A percentile compares a stretch with the other conserved stretches of the same genome.
Evolutionary conservation across 2,329 filamentous ascomycete species (phyloP).

Genomic region (Colletotrichum endophyticum): DNA sequence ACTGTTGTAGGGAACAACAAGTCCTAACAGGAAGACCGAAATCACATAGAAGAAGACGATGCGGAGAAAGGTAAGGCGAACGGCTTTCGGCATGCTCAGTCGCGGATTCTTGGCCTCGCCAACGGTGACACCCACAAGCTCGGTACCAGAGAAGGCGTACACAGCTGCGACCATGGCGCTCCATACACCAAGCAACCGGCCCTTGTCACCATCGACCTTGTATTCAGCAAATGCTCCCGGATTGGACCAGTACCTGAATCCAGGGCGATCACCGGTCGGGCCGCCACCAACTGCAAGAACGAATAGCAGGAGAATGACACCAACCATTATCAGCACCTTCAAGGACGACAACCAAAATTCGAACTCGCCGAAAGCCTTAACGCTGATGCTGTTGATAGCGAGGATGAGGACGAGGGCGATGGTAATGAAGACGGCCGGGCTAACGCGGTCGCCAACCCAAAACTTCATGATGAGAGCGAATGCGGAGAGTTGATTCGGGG

Average conservation of each 20-base stretch:
- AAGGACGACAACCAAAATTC: slow-evolving; percentile 52
- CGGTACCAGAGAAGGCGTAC: slow-evolving; percentile 56
- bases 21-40: slow-evolving; percentile 69
- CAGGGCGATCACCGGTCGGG: slow-evolving; percentile 38
- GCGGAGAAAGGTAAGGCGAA: slow-evolving; percentile 72
- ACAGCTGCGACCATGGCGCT: slow-evolving; percentile 41
- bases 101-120: slow-evolving; percentile 72
- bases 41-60: slow-evolving; percentile 73
- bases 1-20: slow-evolving; percentile 68
- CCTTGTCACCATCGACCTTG: slow-evolving; percentile 33
- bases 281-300: slow-evolving; percentile 44
- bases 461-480: slow-evolving; percentile 31
- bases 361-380: slow-evolving; percentile 28
- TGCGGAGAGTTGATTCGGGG: slow-evolving; percentile 43
- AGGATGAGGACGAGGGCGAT: slow-evolving; percentile 18
- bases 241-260: slow-evolving; percentile 48
- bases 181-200: slow-evolving; percentile 45
- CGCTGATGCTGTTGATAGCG: slow-evolving; percentile 54
- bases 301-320: slow-evolving; percentile 41
- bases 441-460: slow-evolving; percentile 5
- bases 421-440: slow-evolving; percentile 15
- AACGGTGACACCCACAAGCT: slow-evolving; percentile 72
- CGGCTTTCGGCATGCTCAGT: slow-evolving; percentile 69
- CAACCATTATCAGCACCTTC: slow-evolving; percentile 49
- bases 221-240: slow-evolving; percentile 47